These are phyloP conservation scores for Hepatocystis sp. DNA, from an alignment of 169 alveolate species.

Conservation along the genomic window DNA sequence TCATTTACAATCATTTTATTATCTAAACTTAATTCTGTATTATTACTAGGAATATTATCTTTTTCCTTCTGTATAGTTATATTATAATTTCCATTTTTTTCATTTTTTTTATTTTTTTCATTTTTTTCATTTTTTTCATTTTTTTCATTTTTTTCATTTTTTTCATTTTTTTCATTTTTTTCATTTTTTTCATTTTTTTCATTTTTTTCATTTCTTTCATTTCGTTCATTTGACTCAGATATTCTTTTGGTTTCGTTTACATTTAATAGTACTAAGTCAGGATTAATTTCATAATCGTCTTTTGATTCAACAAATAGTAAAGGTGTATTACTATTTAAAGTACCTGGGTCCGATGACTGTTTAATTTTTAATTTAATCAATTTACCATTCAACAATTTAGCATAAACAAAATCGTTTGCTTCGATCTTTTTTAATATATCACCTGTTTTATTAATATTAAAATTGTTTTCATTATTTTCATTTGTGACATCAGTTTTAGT, in stretches of 20 bases:
- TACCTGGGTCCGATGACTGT: conserved; percentile 3
- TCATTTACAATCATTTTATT: too few relatives aligned
- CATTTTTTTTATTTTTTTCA: neutral
- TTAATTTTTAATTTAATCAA: conserved; percentile 58
- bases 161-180: neutral
- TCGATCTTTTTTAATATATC: conserved; percentile 20
- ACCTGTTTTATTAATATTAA: neutral
- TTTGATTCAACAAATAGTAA: conserved; percentile 44
- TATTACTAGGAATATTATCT: too few relatives aligned
- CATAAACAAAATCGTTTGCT: conserved; percentile 45
- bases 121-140: neutral
- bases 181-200: neutral
- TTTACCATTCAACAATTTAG: conserved; percentile 74
- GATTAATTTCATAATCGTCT: conserved; percentile 14
- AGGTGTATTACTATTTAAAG: conserved; percentile 52
- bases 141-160: neutral
- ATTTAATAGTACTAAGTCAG: neutral
- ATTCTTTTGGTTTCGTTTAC: neutral
- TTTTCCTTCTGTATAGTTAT: too few relatives aligned
- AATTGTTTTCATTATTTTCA: neutral
- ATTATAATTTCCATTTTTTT: too few relatives aligned
- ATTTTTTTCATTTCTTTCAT: neutral
- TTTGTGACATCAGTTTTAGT: neutral
- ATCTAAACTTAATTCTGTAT: too few relatives aligned
- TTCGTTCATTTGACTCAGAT: neutral